phyloP scores from a whole-genome alignment of 2,329 filamentous ascomycete genomes.

The Pseudocercospora cruenta region DNA sequence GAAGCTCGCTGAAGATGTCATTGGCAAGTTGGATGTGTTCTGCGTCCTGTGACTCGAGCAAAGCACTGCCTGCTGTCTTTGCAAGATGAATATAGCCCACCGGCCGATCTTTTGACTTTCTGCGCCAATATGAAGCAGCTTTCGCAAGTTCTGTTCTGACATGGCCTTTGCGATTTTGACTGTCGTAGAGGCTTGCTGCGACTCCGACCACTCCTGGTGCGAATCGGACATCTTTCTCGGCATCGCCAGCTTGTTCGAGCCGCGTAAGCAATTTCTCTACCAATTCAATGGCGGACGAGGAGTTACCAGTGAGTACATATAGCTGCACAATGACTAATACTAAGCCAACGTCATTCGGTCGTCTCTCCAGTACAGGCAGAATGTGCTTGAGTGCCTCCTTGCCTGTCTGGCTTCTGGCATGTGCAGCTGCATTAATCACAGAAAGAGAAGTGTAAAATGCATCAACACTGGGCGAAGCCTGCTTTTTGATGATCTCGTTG shows the following conservation, averaged over 20 bases:
- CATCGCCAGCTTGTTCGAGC: constrained; percentile 65
- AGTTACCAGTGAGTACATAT: constrained; percentile 72
- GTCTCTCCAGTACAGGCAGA: constrained; percentile 69
- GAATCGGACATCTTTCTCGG: constrained; percentile 72
- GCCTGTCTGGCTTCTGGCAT: constrained; percentile 64
- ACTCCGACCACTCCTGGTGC: constrained; percentile 83
- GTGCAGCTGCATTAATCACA: constrained; percentile 74
- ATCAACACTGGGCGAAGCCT: constrained; percentile 47
- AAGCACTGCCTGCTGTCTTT: constrained; percentile 77
- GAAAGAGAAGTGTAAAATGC: constrained; percentile 57
- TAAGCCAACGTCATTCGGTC: constrained; percentile 79
- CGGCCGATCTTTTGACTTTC: constrained; percentile 55
- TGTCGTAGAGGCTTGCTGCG: constrained; percentile 75
- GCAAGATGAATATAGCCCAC: constrained; percentile 65
- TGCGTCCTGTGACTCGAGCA: constrained; percentile 73
- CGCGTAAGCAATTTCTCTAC: constrained; percentile 75
- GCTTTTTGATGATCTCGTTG: constrained; percentile 52
- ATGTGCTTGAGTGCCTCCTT: constrained; percentile 72
- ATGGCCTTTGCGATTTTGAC: constrained; percentile 72
- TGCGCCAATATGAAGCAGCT: constrained; percentile 80
- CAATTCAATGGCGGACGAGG: constrained; percentile 72
- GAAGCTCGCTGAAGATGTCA: constrained; percentile 76
- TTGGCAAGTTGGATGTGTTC: constrained; percentile 72
- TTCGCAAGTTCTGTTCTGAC: constrained; percentile 75
- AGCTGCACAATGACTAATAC: constrained; percentile 80